Percentiles rank a stretch among this genome's conserved stretches.
Evolutionary conservation across 257 asterid genomes (phyloP).

Genomic region (Nicotiana attenuata): DNA sequence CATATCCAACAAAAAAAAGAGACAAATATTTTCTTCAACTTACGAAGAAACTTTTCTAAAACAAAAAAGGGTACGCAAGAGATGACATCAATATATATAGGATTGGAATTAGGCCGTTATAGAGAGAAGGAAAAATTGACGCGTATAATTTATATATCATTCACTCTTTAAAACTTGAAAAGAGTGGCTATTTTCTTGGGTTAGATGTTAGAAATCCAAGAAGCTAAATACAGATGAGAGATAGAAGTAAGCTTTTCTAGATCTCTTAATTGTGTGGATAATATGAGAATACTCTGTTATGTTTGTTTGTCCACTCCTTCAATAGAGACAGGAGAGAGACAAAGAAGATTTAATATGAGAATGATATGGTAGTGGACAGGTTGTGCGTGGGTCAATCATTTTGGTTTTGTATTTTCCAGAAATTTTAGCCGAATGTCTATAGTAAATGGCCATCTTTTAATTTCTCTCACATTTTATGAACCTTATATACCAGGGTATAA

Average conservation of each 20-base stretch:
- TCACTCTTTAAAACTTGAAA: not conserved
- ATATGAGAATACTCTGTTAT: not conserved
- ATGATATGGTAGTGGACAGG: not conserved
- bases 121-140: not conserved
- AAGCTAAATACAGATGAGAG: not conserved
- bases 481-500: too few species aligned
- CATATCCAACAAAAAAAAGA: constrained; percentile 28
- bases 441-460: too few species aligned
- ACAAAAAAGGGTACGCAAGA: not conserved
- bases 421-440: too few species aligned
- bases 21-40: not conserved
- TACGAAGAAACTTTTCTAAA: not conserved
- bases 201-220: not conserved
- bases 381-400: not conserved
- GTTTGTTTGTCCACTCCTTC: not conserved
- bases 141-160: not conserved
- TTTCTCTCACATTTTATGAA: too few species aligned
- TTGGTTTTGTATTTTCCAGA: not conserved
- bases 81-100: not conserved
- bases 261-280: not conserved
- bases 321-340: not conserved
- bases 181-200: not conserved
- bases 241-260: not conserved
- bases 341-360: not conserved
- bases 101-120: not conserved